Conservation (phyloP, 1,284 basidiomycete species). For the Vanrija humicola region DNA sequence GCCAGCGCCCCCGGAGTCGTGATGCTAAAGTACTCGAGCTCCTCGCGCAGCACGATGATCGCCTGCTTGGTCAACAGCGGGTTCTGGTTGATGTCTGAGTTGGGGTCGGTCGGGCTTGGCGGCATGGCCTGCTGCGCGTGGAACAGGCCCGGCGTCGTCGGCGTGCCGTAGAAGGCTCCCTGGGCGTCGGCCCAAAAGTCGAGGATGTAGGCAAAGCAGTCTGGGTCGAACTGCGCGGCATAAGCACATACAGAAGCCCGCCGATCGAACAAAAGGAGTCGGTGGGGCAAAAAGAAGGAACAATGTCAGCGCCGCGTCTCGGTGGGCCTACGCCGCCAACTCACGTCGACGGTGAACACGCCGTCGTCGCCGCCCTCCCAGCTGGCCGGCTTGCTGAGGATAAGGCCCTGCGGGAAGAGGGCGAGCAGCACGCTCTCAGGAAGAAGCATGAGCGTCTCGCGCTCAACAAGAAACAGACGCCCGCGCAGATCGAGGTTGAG, state of each 20-base stretch:
- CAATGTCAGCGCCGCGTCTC: background rate
- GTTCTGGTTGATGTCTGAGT: constrained; percentile 59
- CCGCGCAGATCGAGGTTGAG: constrained; percentile 90
- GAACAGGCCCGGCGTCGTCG: constrained; percentile 66
- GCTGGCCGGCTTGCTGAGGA: constrained; percentile 74
- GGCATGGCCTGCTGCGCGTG: constrained; percentile 73
- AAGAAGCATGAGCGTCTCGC: constrained; percentile 97
- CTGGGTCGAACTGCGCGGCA: constrained; percentile 78
- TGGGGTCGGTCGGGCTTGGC: constrained; percentile 46
- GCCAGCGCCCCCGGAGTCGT: constrained; percentile 49
- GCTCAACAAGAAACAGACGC: constrained; percentile 86
- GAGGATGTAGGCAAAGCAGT: constrained; percentile 90
- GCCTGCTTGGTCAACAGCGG: constrained; percentile 94
- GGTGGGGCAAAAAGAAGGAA: too few species aligned
- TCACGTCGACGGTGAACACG: constrained; percentile 90
- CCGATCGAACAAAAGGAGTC: too few species aligned
- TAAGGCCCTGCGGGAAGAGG: constrained; percentile 94
- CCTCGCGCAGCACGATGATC: constrained; percentile 95
- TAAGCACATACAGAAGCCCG: too few species aligned
- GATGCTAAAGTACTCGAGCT: constrained; percentile 97
- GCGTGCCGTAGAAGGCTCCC: constrained; percentile 86
- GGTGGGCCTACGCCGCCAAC: constrained; percentile 43
- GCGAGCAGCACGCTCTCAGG: constrained; percentile 96
- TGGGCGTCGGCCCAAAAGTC: constrained; percentile 85
- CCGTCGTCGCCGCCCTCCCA: constrained; percentile 82